phyloP scores from a whole-genome alignment of 129 eudicot species.

The Flaveria robusta region DNA sequence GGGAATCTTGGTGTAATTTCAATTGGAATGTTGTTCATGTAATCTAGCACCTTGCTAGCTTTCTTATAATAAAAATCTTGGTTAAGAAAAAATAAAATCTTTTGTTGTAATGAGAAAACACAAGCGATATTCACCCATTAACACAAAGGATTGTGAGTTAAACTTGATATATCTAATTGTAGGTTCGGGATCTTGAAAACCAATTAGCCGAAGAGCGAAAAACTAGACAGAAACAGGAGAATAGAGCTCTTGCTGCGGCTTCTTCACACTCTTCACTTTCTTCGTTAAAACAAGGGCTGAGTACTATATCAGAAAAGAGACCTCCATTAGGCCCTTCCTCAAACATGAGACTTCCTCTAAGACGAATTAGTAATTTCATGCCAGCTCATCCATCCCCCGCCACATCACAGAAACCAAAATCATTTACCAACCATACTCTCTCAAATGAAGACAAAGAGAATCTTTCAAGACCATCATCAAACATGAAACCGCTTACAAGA shows the following conservation, averaged over 20 bases:
- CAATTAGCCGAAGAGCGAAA: conserved; percentile 87
- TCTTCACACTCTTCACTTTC: conserved; percentile 57
- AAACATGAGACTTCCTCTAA: conserved; percentile 65
- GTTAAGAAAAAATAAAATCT: too few species aligned
- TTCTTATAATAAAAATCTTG: too few species aligned
- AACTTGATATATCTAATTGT: not conserved
- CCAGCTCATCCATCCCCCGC: conserved; percentile 62
- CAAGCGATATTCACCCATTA: not conserved
- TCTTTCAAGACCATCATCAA: conserved; percentile 30
- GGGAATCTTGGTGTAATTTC: too few species aligned
- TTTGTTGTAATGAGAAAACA: not conserved
- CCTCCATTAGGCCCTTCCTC: conserved; percentile 85
- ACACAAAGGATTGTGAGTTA: not conserved
- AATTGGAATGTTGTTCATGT: too few species aligned
- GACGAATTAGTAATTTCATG: conserved; percentile 63
- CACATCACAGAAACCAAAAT: conserved; percentile 35
- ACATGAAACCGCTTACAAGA: conserved; percentile 33
- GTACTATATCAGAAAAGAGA: conserved; percentile 53
- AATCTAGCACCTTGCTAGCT: too few species aligned
- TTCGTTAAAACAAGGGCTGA: conserved; percentile 54
- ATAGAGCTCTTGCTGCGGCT: conserved; percentile 64
- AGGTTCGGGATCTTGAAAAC: conserved; percentile 79
- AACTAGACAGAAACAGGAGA: conserved; percentile 79
- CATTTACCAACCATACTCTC: conserved; percentile 29
- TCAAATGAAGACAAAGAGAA: conserved; percentile 63